A percentile compares a stretch with the other conserved stretches of the same genome.
These are phyloP conservation scores for Hydrangea macrophylla DNA, from an alignment of 148 eudicot species.

Conservation along the genomic window DNA sequence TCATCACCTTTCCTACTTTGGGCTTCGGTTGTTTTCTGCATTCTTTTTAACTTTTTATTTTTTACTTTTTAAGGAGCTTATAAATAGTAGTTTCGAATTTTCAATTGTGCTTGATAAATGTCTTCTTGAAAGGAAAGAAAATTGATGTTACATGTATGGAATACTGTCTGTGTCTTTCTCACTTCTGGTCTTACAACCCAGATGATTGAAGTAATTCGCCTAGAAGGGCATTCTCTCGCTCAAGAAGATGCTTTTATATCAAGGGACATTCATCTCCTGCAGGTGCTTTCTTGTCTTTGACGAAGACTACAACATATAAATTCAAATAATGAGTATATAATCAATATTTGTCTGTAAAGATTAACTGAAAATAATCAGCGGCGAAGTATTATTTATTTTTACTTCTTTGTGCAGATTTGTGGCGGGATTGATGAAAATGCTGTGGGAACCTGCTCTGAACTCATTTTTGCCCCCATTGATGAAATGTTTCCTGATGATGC, in stretches of 20 bases:
- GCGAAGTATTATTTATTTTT: conserved; percentile 6
- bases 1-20: background rate
- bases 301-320: background rate
- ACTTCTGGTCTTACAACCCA: conserved; percentile 20
- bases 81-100: background rate
- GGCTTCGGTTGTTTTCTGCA: no score
- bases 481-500: conserved; percentile 96
- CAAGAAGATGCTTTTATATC: conserved; percentile 76
- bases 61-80: background rate
- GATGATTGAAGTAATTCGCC: conserved; percentile 87
- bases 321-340: background rate
- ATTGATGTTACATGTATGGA: no score
- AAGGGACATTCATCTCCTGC: conserved; percentile 80
- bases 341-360: background rate
- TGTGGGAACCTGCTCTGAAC: conserved; percentile 87
- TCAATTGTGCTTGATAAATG: background rate
- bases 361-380: conserved; percentile 1
- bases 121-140: no score
- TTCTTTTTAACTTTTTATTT: background rate
- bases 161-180: background rate
- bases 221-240: conserved; percentile 84
- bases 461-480: conserved; percentile 92
- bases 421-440: conserved; percentile 81
- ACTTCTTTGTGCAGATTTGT: conserved; percentile 83
- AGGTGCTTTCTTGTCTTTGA: conserved; percentile 37